phyloP scores from a whole-genome alignment of 805 yeast genomes.

The Kluyveromyces starmeri region DNA sequence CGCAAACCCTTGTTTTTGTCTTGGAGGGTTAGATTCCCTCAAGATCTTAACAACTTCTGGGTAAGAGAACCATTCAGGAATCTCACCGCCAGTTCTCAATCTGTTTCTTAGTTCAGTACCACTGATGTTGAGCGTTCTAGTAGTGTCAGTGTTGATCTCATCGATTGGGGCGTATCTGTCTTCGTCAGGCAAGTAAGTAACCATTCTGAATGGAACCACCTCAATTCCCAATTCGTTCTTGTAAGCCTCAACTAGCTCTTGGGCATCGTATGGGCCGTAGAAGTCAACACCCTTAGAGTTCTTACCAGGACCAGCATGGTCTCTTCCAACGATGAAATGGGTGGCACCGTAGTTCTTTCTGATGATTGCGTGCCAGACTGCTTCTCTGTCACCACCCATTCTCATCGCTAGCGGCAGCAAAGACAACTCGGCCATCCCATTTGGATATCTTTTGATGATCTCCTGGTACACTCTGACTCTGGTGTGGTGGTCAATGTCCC shows the following conservation, averaged over 20 bases:
- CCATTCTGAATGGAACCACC: slow-evolving; percentile 95
- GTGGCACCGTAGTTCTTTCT: slow-evolving; percentile 95
- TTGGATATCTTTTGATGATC: slow-evolving; percentile 85
- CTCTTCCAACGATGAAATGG: slow-evolving; percentile 96
- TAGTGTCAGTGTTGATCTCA: slow-evolving; percentile 63
- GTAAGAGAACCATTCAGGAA: slow-evolving; percentile 96
- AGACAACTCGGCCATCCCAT: slow-evolving; percentile 84
- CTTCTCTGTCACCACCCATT: slow-evolving; percentile 98
- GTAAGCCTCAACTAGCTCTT: slow-evolving; percentile 70
- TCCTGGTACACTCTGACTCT: slow-evolving; percentile 93
- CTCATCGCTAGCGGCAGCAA: slow-evolving; percentile 94
- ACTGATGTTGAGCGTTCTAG: slow-evolving; percentile 80
- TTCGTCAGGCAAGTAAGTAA: slow-evolving; percentile 89
- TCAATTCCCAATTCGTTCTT: slow-evolving; percentile 74
- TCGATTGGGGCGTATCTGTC: slow-evolving; percentile 94
- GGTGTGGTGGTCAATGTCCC: slow-evolving; percentile 96
- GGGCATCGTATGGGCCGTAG: slow-evolving; percentile 97
- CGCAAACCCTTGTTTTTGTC: slow-evolving; percentile 82
- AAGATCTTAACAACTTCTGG: slow-evolving; percentile 90
- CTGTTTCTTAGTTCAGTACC: slow-evolving; percentile 92
- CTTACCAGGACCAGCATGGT: slow-evolving; percentile 94
- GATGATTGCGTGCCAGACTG: slow-evolving; percentile 96
- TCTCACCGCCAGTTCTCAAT: slow-evolving; percentile 74
- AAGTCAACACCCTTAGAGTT: slow-evolving; percentile 86
- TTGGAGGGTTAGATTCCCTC: slow-evolving; percentile 89